Percentiles rank a stretch among this genome's conserved stretches.
Evolutionary conservation across 2,329 filamentous ascomycete species (phyloP).

Genomic region (Claviceps purpurea): DNA sequence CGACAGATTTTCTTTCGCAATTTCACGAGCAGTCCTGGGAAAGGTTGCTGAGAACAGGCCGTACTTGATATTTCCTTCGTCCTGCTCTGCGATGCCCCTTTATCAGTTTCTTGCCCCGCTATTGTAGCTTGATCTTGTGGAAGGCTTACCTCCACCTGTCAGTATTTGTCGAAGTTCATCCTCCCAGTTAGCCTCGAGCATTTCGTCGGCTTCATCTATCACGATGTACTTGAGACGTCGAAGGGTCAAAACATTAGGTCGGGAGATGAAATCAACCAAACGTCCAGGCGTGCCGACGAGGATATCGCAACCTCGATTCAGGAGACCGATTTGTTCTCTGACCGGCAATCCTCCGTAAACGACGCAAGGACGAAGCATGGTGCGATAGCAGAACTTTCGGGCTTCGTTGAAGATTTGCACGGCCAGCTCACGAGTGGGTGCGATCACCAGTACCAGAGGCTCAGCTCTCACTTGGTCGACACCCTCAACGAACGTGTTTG

Average conservation of each 20-base stretch:
- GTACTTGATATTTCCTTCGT: slow-evolving; percentile 55
- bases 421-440: slow-evolving; percentile 78
- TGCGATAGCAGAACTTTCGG: slow-evolving; percentile 83
- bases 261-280: slow-evolving; percentile 69
- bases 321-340: slow-evolving; percentile 55
- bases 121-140: slow-evolving; percentile 3
- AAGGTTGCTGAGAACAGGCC: slow-evolving; percentile 95
- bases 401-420: slow-evolving; percentile 94
- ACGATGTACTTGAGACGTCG: slow-evolving; percentile 67
- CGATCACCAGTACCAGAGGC: slow-evolving; percentile 75
- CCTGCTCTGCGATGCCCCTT: slow-evolving; percentile 42
- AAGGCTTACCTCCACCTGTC: slow-evolving; percentile 60
- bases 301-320: slow-evolving; percentile 77
- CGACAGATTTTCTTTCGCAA: slow-evolving; percentile 66
- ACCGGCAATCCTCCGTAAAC: slow-evolving; percentile 73
- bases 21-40: slow-evolving; percentile 59
- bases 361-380: slow-evolving; percentile 85
- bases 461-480: slow-evolving; percentile 53
- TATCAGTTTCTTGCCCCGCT: not conserved
- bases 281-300: slow-evolving; percentile 82
- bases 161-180: slow-evolving; percentile 64
- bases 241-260: slow-evolving; percentile 54
- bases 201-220: slow-evolving; percentile 91
- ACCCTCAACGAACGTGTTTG: slow-evolving; percentile 37
- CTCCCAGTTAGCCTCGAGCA: slow-evolving; percentile 70